Base-by-base conservation (phyloP, 73 alveolate species). In the Urostyla sp. region DNA sequence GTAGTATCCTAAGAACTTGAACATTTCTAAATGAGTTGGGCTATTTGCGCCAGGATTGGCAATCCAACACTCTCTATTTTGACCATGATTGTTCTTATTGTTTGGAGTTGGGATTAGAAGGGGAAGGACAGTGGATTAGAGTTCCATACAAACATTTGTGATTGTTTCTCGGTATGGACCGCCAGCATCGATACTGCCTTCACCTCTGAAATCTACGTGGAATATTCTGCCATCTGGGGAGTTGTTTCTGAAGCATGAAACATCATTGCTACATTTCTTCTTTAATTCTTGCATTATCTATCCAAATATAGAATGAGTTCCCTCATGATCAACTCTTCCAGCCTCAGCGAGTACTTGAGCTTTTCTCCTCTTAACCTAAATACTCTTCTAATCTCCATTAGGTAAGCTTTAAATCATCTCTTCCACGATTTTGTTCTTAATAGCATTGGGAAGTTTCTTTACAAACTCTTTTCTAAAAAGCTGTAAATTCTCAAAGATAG, bases 141-240 rank as follows among this genome's bases (percentile, higher is more conserved):
- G 87, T 59, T 95, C 98, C 15, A 90, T 97, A 77, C 96, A 88
- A 27, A 94, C 58, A 43, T 93, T 80, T 21, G 98, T 88, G 35
- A 95, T 66, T 15, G 91, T 85, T 73, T 95, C 99, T 76, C 98
- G 85, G 72, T 88, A 94, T 0, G 97, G 98, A 4, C 99, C 99
- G 2, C 98, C 99, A 0, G 96, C 98, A 75, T 95, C 99, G n/a
- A 89, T 84, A 20, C 96, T 89, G 57, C 95, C 97, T 55, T 95
- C 99, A 7, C 98, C 98, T 49, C 69, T 73, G 72, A 94, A 89
- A 32, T 67, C 92, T 26, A 89, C 95, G 72, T 45, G 36, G 84
- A 87, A 83, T 24, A 81, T 63, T 61, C 80, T 36, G 24, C 38
- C 10, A 40, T 75, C 88, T 4, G 58, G 48, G 37, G 54, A 50